These are phyloP conservation scores for Cyclostephanos invisitatus DNA, from an alignment of 108 stramenopile species.

Conservation along the genomic window DNA sequence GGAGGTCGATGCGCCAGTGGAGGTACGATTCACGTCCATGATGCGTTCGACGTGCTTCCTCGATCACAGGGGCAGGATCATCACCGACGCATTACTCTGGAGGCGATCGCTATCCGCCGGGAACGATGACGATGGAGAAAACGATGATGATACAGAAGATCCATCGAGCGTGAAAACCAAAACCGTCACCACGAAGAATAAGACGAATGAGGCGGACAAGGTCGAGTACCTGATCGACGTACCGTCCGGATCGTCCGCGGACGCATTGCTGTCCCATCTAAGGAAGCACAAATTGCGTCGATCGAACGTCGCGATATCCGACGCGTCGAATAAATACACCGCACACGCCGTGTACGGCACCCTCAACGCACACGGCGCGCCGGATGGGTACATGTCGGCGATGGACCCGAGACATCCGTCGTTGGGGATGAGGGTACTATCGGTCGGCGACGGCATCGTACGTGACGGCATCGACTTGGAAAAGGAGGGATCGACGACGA, in stretches of 20 bases:
- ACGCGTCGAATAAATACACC: slow-evolving; percentile 56
- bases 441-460: slow-evolving; percentile 41
- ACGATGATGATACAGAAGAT: neutral
- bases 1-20: slow-evolving; percentile 17
- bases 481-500: neutral
- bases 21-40: slow-evolving; percentile 60
- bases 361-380: slow-evolving; percentile 65
- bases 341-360: slow-evolving; percentile 81
- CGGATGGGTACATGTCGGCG: slow-evolving; percentile 66
- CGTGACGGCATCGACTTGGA: too few relatives aligned
- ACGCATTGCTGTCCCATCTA: slow-evolving; percentile 63
- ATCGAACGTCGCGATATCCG: slow-evolving; percentile 64
- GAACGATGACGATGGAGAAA: neutral
- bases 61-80: slow-evolving; percentile 80
- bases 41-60: slow-evolving; percentile 76
- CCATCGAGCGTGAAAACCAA: too few relatives aligned
- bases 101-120: slow-evolving; percentile 35
- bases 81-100: slow-evolving; percentile 85
- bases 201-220: too few relatives aligned
- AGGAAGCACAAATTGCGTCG: slow-evolving; percentile 73
- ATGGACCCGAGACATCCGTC: slow-evolving; percentile 87
- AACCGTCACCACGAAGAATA: too few relatives aligned
- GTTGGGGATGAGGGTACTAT: slow-evolving; percentile 74
- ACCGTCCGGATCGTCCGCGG: slow-evolving; percentile 55
- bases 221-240: slow-evolving; percentile 76